These are phyloP conservation scores for Candida sanyaensis DNA, from an alignment of 1,139 yeast genomes.

Conservation along the genomic window DNA sequence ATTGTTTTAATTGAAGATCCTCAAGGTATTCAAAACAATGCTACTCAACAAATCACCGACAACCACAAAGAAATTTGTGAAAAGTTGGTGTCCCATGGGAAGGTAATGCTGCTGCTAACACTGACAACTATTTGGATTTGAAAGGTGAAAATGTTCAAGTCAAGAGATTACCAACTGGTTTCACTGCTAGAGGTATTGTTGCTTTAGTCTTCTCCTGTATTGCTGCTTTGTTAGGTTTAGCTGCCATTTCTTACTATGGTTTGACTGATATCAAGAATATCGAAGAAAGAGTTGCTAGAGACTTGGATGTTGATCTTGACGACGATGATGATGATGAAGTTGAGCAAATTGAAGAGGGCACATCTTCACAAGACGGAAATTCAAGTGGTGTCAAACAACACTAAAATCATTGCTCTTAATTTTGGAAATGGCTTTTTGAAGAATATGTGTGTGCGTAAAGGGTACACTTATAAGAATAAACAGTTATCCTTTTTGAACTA, in stretches of 20 bases:
- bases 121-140: slow-evolving; percentile 53
- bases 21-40: slow-evolving; percentile 40
- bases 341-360: slow-evolving; percentile 10
- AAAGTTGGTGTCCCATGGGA: slow-evolving; percentile 38
- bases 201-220: slow-evolving; percentile 58
- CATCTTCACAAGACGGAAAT: slow-evolving; percentile 8
- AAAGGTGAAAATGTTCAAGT: slow-evolving; percentile 58
- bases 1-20: slow-evolving; percentile 77
- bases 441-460: slow-evolving; percentile 1
- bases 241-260: slow-evolving; percentile 59
- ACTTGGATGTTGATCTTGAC: slow-evolving; percentile 54
- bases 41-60: slow-evolving; percentile 37
- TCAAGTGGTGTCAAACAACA: slow-evolving; percentile 1
- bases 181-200: slow-evolving; percentile 66
- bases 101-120: slow-evolving; percentile 74
- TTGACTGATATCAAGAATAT: slow-evolving; percentile 64
- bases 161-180: slow-evolving; percentile 66
- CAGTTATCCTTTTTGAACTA: not conserved
- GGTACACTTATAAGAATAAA: not conserved
- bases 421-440: not conserved
- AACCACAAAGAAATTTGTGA: slow-evolving; percentile 52
- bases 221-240: slow-evolving; percentile 59
- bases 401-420: not conserved
- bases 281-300: slow-evolving; percentile 58
- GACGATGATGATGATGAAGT: slow-evolving; percentile 28